Conservation (phyloP, 2,329 filamentous ascomycete genomes). For the Hypoxylon sp. region DNA sequence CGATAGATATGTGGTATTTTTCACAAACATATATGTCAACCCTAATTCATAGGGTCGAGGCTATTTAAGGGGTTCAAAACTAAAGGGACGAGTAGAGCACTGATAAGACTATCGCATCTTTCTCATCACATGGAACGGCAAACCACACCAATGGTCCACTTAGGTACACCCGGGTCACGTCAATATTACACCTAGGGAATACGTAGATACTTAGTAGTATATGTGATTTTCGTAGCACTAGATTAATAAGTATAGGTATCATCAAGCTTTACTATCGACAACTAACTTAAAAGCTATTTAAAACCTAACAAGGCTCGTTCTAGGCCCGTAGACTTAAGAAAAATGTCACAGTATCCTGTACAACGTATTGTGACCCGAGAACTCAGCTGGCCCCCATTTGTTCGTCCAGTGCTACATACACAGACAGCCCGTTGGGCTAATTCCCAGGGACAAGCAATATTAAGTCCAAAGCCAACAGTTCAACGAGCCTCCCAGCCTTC, state of each 20-base stretch:
- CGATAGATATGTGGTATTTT: conserved; percentile 14
- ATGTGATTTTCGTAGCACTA: neutral
- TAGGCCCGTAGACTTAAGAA: conserved; percentile 12
- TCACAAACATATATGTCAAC: conserved; percentile 9
- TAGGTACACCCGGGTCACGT: neutral
- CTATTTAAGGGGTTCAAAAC: conserved; percentile 4
- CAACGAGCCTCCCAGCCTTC: conserved; percentile 6
- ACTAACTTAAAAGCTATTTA: conserved; percentile 13
- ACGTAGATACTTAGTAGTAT: conserved; percentile 1
- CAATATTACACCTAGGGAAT: conserved; percentile 12
- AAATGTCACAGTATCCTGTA: conserved; percentile 18
- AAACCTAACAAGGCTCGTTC: conserved; percentile 4
- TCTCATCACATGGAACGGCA: conserved; percentile 11
- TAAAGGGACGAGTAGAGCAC: conserved; percentile 4
- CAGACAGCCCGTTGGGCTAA: conserved; percentile 3
- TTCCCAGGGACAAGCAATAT: conserved; percentile 11
- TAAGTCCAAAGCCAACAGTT: conserved; percentile 15
- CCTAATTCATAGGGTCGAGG: conserved; percentile 15
- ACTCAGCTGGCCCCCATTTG: conserved; percentile 25
- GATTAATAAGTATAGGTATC: neutral
- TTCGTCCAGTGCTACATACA: conserved; percentile 14
- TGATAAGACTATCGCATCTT: conserved; percentile 13
- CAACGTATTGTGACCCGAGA: conserved; percentile 12
- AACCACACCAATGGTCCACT: conserved; percentile 18
- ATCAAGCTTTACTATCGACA: conserved; percentile 12